Conservation (phyloP, 2,329 filamentous ascomycete genomes). For the Capronia epimyces region DNA sequence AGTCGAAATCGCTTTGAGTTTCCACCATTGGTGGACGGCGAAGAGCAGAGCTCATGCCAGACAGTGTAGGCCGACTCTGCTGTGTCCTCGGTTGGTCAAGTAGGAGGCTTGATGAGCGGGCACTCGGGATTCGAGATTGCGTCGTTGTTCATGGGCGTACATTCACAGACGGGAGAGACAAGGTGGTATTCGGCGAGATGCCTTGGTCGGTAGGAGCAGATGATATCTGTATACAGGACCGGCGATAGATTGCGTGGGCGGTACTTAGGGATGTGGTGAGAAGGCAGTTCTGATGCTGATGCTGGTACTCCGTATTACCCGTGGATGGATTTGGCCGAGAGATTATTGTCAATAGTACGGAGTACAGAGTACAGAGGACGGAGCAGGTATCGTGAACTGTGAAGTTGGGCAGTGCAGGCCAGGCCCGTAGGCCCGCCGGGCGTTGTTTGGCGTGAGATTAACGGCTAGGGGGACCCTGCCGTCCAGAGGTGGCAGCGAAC, state of each 20-base stretch:
- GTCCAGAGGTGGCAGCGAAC: not conserved
- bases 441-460: slow-evolving; percentile 1
- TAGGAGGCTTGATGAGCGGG: slow-evolving; percentile 5
- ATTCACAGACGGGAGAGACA: not conserved
- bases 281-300: not conserved
- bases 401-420: not conserved
- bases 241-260: not conserved
- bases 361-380: not conserved
- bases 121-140: slow-evolving; percentile 1
- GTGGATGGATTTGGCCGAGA: not conserved
- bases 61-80: slow-evolving; percentile 5
- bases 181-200: not conserved
- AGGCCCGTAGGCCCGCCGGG: not conserved
- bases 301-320: no score
- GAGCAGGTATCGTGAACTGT: no score
- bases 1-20: slow-evolving; percentile 28
- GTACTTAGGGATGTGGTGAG: not conserved
- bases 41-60: slow-evolving; percentile 25
- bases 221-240: not conserved
- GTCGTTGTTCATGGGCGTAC: slow-evolving; percentile 14
- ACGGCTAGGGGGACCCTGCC: not conserved
- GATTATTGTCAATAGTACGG: not conserved
- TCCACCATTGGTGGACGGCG: slow-evolving; percentile 28
- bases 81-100: slow-evolving; percentile 8
- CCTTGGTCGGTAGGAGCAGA: not conserved